phyloP scores from a whole-genome alignment of 2,329 filamentous ascomycete species.

The Akanthomyces uredinophilus region DNA sequence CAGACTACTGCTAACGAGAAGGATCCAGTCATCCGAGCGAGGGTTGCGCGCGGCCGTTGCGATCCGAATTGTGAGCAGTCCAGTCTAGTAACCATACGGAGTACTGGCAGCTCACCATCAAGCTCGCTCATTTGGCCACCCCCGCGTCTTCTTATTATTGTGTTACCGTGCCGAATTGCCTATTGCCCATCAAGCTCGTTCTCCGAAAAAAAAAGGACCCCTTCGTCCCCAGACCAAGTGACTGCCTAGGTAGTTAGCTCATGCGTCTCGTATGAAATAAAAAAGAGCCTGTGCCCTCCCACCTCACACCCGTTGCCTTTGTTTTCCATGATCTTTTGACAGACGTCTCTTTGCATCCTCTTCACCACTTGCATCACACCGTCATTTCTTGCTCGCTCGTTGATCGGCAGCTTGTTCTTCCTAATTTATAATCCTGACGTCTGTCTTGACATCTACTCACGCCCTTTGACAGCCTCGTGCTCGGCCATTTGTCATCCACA shows the following conservation, averaged over 20 bases:
- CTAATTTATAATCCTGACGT: conserved; percentile 4
- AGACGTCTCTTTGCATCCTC: not conserved
- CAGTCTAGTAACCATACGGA: no score
- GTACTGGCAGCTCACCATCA: not conserved
- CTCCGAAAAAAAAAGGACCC: not conserved
- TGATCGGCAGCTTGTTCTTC: conserved; percentile 4
- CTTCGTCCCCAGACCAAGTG: conserved; percentile 8
- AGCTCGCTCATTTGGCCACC: not conserved
- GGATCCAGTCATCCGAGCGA: not conserved
- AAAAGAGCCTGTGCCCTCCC: conserved; percentile 11
- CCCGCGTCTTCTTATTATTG: not conserved
- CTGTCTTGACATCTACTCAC: not conserved
- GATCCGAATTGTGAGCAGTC: not conserved
- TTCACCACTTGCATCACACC: not conserved
- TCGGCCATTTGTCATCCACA: conserved; percentile 6
- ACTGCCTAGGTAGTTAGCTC: no score
- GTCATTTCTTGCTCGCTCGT: not conserved
- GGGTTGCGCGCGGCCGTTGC: conserved; percentile 2
- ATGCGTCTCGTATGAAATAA: not conserved
- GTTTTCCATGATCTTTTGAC: not conserved
- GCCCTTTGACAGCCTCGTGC: not conserved
- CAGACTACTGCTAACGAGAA: not conserved
- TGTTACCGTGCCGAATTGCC: not conserved
- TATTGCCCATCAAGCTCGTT: not conserved
- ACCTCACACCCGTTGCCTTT: not conserved